Base-by-base conservation (phyloP, 1,139 yeast species). In the Hemisphaericaspora xylanilytica region DNA sequence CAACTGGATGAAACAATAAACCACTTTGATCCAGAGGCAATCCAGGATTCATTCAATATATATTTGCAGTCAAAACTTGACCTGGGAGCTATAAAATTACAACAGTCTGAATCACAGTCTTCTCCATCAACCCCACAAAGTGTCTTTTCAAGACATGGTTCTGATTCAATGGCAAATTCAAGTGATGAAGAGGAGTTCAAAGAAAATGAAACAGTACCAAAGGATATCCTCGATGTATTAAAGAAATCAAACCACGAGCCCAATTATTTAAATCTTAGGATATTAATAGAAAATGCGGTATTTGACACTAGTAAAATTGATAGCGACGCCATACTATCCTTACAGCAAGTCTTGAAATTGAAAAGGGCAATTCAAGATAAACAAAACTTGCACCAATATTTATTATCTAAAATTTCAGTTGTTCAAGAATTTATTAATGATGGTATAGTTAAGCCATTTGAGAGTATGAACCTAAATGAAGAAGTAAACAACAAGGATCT, bases 281-380 rank as follows among this genome's bases (percentile, higher is more conserved):
- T 71, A 2, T 57, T 71, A 39, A 69, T 71, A 39, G 77, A 71
- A 49, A 70, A 70, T 46, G 62, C 73, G 5, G 65, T 69, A 9
- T 67, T 71, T 43, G 75, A 70, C 45, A 58, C 68, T n/a, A 56
- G 63, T 20, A 65, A 63, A 41, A 56, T 70, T 32, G 59, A 61
- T 40, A 63, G 62, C 39, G 61, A 63, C 32, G 56, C 73, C 20
- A 61, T 71, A 8, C 50, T 70, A 35, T 55, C 72, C 5, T 53
- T 70, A 31, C 40, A 57, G 11, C 50, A 62, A 16, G 53, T 70
- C 28, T 55, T 59, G 30, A 45, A 44, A 15, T 50, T 70, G 46
- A 70, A 70, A 44, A 41, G 38, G 12, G 37, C 40, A 7, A 61
- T 70, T 14, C 58, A 55, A 14, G 67, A 61, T 16, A 65, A 65